Conservation (phyloP, 2,329 filamentous ascomycete genomes). For the Fusarium sp. region DNA sequence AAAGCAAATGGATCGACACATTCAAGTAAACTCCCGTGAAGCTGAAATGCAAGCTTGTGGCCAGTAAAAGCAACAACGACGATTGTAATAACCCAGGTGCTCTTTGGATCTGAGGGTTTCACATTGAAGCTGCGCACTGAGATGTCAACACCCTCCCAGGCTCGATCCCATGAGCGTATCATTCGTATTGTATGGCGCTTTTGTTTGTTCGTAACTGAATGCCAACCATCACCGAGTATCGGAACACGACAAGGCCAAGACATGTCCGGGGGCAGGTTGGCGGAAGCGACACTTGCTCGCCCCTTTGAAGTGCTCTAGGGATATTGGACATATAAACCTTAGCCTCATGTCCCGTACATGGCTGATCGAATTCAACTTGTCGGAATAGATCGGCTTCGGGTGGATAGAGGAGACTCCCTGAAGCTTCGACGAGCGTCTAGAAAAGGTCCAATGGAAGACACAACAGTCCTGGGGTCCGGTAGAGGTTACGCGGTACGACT, state of each 20-base stretch:
- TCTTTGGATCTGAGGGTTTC: background rate
- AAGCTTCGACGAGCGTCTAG: background rate
- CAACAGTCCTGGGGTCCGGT: too few relatives aligned
- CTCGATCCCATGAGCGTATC: background rate
- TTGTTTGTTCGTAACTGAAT: background rate
- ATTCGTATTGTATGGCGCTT: rapidly evolving
- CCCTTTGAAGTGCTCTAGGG: too few relatives aligned
- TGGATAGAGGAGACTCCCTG: background rate
- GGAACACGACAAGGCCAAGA: background rate
- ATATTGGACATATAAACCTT: background rate
- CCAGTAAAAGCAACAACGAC: background rate
- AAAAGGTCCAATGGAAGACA: background rate
- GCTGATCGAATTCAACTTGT: background rate
- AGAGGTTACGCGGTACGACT: too few relatives aligned
- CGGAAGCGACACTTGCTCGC: too few relatives aligned
- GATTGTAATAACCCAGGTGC: too few relatives aligned
- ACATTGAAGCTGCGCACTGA: background rate
- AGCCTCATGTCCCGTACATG: too few relatives aligned
- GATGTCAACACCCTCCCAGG: too few relatives aligned
- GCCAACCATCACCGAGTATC: rapidly evolving
- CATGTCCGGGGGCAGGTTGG: background rate
- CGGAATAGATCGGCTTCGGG: rapidly evolving
- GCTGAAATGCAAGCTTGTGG: background rate
- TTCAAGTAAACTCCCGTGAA: rapidly evolving
- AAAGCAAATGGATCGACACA: rapidly evolving